phyloP scores from a whole-genome alignment of 2,329 filamentous ascomycete species.

The Thermomyces lanuginosus region DNA sequence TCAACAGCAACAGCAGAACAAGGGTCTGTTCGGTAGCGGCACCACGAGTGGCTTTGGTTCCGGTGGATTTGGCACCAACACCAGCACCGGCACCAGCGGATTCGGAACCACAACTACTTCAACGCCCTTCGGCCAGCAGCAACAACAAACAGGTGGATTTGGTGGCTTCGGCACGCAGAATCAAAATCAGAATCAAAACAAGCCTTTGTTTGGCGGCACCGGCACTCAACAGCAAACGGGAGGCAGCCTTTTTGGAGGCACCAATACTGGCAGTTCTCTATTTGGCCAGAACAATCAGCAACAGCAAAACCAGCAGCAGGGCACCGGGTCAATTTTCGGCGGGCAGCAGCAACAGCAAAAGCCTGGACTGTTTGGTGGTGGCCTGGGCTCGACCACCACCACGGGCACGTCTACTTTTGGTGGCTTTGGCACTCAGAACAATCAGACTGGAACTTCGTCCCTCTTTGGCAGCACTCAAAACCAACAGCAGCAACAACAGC shows the following conservation, averaged over 20 bases:
- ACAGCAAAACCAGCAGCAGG: conserved; percentile 17
- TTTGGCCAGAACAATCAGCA: conserved; percentile 26
- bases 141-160: conserved; percentile 22
- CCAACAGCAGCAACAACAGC: conserved; percentile 36
- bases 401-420: conserved; percentile 16
- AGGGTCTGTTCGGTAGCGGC: conserved; percentile 20
- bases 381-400: conserved; percentile 29
- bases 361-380: conserved; percentile 21
- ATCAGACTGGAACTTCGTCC: conserved; percentile 22
- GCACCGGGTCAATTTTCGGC: conserved; percentile 27
- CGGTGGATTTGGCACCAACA: conserved; percentile 21
- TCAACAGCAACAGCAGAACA: conserved; percentile 21
- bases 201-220: conserved; percentile 21
- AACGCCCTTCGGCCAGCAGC: conserved; percentile 29
- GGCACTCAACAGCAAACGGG: conserved; percentile 25
- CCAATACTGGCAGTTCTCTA: conserved; percentile 15
- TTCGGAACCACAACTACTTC: conserved; percentile 24
- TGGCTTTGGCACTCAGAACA: conserved; percentile 29
- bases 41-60: conserved; percentile 16
- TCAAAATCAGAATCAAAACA: conserved; percentile 23
- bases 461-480: conserved; percentile 30
- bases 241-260: conserved; percentile 29
- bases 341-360: conserved; percentile 21
- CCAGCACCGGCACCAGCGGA: conserved; percentile 20
- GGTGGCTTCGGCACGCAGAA: conserved; percentile 26